A percentile compares a stretch with the other conserved stretches of the same genome.
Conservation (phyloP, 306 rosid species). For the Rubus idaeus region DNA sequence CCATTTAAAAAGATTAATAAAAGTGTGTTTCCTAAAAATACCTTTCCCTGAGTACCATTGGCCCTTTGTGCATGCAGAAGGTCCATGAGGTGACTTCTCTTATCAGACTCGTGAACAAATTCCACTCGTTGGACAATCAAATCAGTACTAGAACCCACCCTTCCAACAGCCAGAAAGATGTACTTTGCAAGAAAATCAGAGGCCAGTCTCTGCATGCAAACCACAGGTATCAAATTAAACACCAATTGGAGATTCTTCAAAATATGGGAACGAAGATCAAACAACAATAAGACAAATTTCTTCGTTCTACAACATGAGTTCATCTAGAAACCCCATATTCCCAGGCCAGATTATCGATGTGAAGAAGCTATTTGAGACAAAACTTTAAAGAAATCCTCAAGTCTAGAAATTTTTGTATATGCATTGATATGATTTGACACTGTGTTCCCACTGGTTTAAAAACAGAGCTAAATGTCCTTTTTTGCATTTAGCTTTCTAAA, state of each 20-base stretch:
- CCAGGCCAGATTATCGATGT: background rate
- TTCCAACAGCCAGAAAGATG: conserved; percentile 91
- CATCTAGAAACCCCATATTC: background rate
- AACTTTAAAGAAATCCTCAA: background rate
- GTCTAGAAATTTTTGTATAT: background rate
- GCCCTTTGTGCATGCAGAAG: conserved; percentile 96
- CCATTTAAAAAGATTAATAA: conserved; percentile 10
- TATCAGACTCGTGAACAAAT: conserved; percentile 84
- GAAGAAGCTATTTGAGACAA: background rate
- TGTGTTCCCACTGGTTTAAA: background rate
- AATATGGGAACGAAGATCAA: background rate
- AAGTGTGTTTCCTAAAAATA: conserved; percentile 25
- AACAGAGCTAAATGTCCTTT: background rate
- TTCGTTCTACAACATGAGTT: background rate
- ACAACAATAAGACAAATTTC: background rate
- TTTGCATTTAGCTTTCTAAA: background rate
- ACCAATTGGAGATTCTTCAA: background rate
- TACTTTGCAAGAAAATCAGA: conserved; percentile 87
- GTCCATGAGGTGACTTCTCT: conserved; percentile 96
- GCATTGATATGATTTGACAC: background rate
- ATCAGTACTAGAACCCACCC: conserved; percentile 98
- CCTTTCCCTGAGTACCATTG: conserved; percentile 73
- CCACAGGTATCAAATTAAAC: conserved; percentile 7
- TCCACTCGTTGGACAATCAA: conserved; percentile 92
- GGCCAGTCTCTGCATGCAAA: conserved; percentile 72